Evolutionary conservation across 345 rosid species (phyloP), one percentile per base, ranked within the genome.

Genomic region (Eucalyptus cloeziana): DNA sequence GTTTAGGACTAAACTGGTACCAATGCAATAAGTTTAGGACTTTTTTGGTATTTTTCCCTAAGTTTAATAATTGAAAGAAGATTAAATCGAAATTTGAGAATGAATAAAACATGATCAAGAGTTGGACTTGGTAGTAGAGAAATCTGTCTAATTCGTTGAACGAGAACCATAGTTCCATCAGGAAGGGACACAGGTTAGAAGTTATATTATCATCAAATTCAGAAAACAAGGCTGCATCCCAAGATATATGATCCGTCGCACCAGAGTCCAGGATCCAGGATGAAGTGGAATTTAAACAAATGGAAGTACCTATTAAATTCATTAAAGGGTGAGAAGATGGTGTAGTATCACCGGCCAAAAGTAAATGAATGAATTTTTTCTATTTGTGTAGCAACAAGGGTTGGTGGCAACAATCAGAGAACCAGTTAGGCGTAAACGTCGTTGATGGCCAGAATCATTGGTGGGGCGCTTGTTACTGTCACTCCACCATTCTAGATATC

Each of bases 321-420:
- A 64, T 2, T 2, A 7, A 64, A n/a, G 10, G 19, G 8, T n/a
- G 8, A 64, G 76, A 64, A 64, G 76, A 64, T 13, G 3, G 76
- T n/a, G 37, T 4, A 4, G 17, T 7, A 13, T 1, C 17, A 64
- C 76, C 10, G 1, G 1, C 19, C 10, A 8, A 10, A 64, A 64
- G 76, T n/a, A n/a, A 64, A n/a, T 64, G 37, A 64, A n/a, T 4
- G 10, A 64, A 16, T 7, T n/a, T 19, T 19, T n/a, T 64, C 76
- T 64, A 4, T 58, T 58, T 58, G 64, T 10, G 64, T 4, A 64
- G 19, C 9, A 64, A 7, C 17, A 64, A n/a, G 37, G 76, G 76
- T 64, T 2, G 37, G 10, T 13, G 43, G 22, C 76, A 31, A 31
- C 6, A 67, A 1, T 67, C 22, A 19, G 2, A 31, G 43, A 67